These are phyloP conservation scores for Globisporangium echinulatum DNA, from an alignment of 352 stramenopile species.

Conservation along the genomic window DNA sequence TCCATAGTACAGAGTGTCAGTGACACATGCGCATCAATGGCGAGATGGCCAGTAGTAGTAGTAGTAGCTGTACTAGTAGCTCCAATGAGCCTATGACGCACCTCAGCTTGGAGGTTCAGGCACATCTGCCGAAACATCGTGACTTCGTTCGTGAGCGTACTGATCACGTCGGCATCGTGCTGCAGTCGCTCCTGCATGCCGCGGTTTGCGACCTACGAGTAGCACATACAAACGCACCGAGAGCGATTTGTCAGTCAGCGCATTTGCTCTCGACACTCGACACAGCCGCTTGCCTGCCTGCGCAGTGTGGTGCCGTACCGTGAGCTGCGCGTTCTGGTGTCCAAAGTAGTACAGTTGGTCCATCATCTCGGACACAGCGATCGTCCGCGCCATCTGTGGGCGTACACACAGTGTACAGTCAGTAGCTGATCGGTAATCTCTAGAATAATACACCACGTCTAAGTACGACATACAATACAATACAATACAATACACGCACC, in stretches of 20 bases:
- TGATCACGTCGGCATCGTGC: conserved; percentile 54
- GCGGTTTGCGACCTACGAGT: conserved; percentile 51
- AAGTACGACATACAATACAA: no score
- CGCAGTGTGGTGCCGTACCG: conserved; percentile 20
- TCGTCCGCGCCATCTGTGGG: conserved; percentile 51
- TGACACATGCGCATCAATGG: neutral
- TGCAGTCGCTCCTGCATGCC: conserved; percentile 64
- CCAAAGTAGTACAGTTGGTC: conserved; percentile 65
- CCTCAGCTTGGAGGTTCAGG: conserved; percentile 69
- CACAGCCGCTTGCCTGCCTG: no score
- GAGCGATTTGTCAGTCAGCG: no score
- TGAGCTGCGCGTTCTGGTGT: conserved; percentile 63
- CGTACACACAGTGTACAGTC: neutral
- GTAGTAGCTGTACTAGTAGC: neutral
- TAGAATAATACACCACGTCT: no score
- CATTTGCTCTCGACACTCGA: no score
- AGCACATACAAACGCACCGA: neutral
- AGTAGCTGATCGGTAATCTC: no score
- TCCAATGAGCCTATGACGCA: conserved; percentile 16
- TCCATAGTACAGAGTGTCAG: neutral
- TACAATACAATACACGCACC: conserved; percentile 8
- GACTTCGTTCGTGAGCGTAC: conserved; percentile 67
- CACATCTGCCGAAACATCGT: conserved; percentile 82
- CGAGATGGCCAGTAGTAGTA: neutral
- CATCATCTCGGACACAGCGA: conserved; percentile 76